phyloP scores from a whole-genome alignment of 306 rosid species.

The Arachis stenosperma region DNA sequence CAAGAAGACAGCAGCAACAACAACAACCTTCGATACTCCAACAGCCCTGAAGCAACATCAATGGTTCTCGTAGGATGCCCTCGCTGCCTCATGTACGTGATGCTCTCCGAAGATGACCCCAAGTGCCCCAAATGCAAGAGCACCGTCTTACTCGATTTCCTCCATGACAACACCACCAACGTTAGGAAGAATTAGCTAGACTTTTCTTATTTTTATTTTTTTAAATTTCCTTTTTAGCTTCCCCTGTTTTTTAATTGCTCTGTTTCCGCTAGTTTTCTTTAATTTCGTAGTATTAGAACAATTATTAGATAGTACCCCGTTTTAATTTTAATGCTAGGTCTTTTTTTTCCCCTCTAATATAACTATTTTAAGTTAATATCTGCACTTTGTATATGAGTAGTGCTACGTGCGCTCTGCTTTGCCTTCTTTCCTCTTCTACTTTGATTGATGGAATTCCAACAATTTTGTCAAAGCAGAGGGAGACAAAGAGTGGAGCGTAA shows the following conservation, averaged over 20 bases:
- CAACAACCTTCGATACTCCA: slow-evolving; percentile 41
- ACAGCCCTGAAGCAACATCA: slow-evolving; percentile 91
- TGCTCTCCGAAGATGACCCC: slow-evolving; percentile 92
- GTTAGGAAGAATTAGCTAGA: slow-evolving; percentile 51
- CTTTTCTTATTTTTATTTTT: background rate
- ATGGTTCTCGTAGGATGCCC: slow-evolving; percentile 95
- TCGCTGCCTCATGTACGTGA: slow-evolving; percentile 93
- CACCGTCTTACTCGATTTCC: slow-evolving; percentile 94
- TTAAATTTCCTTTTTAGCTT: background rate
- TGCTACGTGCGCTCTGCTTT: slow-evolving; percentile 65
- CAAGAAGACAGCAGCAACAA: slow-evolving; percentile 43
- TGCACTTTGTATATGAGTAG: slow-evolving; percentile 29
- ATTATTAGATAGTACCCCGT: background rate
- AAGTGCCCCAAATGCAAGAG: slow-evolving; percentile 96
- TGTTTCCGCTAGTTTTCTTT: slow-evolving; percentile 38
- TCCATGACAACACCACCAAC: slow-evolving; percentile 49
- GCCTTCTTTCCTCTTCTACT: slow-evolving; percentile 32
- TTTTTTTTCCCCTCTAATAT: background rate
- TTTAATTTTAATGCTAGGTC: slow-evolving; percentile 41
- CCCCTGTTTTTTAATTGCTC: slow-evolving; percentile 1
- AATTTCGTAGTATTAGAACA: slow-evolving; percentile 8
- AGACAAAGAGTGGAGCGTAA: slow-evolving; percentile 50
- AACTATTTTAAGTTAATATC: slow-evolving; percentile 22
- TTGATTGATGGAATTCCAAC: slow-evolving; percentile 21
- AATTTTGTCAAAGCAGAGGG: slow-evolving; percentile 37